These are phyloP conservation scores for Panus rudis DNA, from an alignment of 768 basidiomycete species.

Conservation along the genomic window DNA sequence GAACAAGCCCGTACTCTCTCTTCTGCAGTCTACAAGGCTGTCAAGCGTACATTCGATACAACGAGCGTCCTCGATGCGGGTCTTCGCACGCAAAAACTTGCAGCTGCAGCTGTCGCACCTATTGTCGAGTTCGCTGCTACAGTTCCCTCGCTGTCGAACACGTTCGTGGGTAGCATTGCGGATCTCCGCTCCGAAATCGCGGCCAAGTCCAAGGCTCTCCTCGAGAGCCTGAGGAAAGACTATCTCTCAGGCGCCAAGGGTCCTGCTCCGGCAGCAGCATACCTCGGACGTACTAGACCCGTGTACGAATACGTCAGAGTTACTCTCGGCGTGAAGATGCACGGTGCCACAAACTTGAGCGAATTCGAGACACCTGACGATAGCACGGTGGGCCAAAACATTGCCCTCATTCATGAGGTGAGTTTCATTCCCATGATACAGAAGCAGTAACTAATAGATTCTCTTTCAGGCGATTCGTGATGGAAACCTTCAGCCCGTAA, in stretches of 20 bases:
- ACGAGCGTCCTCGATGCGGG: conserved; percentile 67
- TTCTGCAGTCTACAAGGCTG: conserved; percentile 31
- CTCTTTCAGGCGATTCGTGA: conserved; percentile 9
- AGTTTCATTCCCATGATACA: conserved; percentile 2
- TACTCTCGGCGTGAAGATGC: conserved; percentile 71
- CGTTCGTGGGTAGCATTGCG: conserved; percentile 33
- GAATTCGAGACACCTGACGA: conserved; percentile 56
- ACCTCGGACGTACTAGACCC: conserved; percentile 59
- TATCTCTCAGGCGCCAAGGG: conserved; percentile 57
- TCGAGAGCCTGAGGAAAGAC: conserved; percentile 43
- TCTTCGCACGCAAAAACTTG: conserved; percentile 66
- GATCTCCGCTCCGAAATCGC: conserved; percentile 51
- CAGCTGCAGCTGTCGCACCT: conserved; percentile 49
- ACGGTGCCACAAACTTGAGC: conserved; percentile 66
- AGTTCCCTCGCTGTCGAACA: conserved; percentile 10
- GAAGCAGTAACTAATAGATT: background rate
- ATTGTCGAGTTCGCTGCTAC: conserved; percentile 54
- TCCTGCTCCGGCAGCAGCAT: conserved; percentile 56
- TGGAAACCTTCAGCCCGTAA: conserved; percentile 10
- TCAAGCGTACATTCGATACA: conserved; percentile 50
- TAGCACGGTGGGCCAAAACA: conserved; percentile 59
- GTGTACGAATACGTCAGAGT: conserved; percentile 75
- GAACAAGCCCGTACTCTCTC: conserved; percentile 27
- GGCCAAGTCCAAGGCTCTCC: conserved; percentile 34
- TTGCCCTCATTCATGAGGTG: conserved; percentile 70